Conservation (phyloP, 768 basidiomycete species). For the Mycena capillaripes region DNA sequence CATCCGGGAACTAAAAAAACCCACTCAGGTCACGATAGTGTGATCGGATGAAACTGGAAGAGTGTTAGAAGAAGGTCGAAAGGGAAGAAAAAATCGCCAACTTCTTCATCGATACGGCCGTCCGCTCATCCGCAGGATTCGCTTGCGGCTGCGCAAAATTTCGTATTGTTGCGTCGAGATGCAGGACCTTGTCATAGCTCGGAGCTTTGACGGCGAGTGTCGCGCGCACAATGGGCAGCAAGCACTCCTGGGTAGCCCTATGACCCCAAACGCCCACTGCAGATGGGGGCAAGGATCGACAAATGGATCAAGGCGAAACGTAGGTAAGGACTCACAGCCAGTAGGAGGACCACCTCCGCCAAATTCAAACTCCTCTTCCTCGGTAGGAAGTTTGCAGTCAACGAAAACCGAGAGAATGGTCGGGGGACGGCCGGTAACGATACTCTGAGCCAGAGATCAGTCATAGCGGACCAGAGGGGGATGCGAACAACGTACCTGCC, state of each 20-base stretch:
- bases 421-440: constrained; percentile 65
- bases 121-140: constrained; percentile 46
- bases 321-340: constrained; percentile 55
- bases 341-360: constrained; percentile 57
- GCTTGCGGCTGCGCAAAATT: constrained; percentile 47
- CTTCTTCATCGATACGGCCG: constrained; percentile 55
- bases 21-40: constrained; percentile 63
- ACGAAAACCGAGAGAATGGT: constrained; percentile 57
- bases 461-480: not conserved
- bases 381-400: constrained; percentile 61
- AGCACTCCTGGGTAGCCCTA: constrained; percentile 54
- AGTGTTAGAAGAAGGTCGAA: not conserved
- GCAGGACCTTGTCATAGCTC: constrained; percentile 60
- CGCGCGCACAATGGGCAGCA: constrained; percentile 57
- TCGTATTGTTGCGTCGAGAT: constrained; percentile 65
- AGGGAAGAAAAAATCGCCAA: not conserved
- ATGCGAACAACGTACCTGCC: constrained; percentile 56
- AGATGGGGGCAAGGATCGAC: not conserved
- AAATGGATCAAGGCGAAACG: not conserved
- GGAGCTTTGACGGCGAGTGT: constrained; percentile 59
- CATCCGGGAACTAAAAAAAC: constrained; percentile 26
- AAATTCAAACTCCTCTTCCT: constrained; percentile 60
- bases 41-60: constrained; percentile 50
- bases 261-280: constrained; percentile 66
- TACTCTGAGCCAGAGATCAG: constrained; percentile 49